Evolutionary conservation across 2,329 filamentous ascomycete species (phyloP), one percentile per base, ranked within the genome.

Genomic region (Colletotrichum camelliae): DNA sequence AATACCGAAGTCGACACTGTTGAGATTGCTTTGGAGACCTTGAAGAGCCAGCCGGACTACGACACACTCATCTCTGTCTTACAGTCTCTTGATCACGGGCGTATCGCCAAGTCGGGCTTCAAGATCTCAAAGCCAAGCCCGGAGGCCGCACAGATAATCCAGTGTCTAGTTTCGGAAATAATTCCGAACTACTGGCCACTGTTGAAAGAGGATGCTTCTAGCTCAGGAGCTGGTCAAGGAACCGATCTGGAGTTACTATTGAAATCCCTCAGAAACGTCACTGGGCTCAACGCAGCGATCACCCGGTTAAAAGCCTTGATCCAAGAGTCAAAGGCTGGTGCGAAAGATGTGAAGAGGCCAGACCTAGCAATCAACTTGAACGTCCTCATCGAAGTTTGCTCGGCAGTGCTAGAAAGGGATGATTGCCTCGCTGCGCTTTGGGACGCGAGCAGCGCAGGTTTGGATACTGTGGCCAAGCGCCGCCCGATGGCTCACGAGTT

Each of bases 151-250:
- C 94, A 96, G 79, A 91, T 98, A 37, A 88, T 96, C 68, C 93
- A 96, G 81, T 86, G 91, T 4, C 86, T 99, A 43, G 92, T 97
- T 74, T 93, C 90, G 18, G 91, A 93, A 37, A 96, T 94, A 31
- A 87, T 95, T 9, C 94, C 95, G 2, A 94, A 96, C 81, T 98
- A 96, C 84, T 98, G 97, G 96, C 82, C 88, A 4, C 80, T 91
- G 10, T 81, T 96, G 18, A 85, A 87, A 48, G 89, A 90, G 73
- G 86, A 85, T n/a, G 82, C 81, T 27, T 73, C 75, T 13, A 43
- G 66, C 7, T 65, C 78, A 4, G 57, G 68, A 35, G 48, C 31
- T 4, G 75, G 70, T 24, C 79, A 74, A 66, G 79, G 83, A 78
- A 80, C 79, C 29, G 89, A 89, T 52, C 79, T 87, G 1, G 83